Evolutionary conservation across 805 yeast genomes (phyloP), one percentile per base, ranked within the genome.

Genomic region (Cyberlindnera meyerae): DNA sequence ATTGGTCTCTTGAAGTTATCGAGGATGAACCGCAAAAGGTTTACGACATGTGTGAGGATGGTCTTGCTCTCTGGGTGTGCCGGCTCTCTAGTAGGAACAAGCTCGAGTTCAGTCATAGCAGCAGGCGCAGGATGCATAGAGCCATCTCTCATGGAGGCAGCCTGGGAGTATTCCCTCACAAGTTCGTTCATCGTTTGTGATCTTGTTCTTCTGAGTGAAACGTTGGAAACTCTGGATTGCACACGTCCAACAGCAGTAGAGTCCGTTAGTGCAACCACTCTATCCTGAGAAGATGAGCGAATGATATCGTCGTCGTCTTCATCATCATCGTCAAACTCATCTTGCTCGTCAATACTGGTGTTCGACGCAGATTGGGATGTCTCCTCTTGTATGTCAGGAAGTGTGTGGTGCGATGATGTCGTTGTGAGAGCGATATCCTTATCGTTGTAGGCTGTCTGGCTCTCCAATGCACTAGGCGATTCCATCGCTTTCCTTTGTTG

Each of bases 1-100:
- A 79, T 78, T 1, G 97, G 97, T 35, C 86, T 73, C 31, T 67
- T 52, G 47, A 82, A 75, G 55, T 81, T 83, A 40, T 74, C 71
- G 4, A 63, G 16, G 36, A 69, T 57, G 42, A 61, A 66, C 2
- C 49, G 43, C 51, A 57, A 16, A 1, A 49, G 13, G 2, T 20
- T n/a, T 22, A 15, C 37, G 9, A 35, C 17, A 13, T 32, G 26
- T 7, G 21, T n/a, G 15, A 24, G 8, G 40, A 32, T 17, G 6
- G 11, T 16, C n/a, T n/a, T n/a, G n/a, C n/a, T n/a, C n/a, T n/a
- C n/a, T n/a, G n/a, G n/a, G n/a, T n/a, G n/a, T n/a, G 21, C 17
- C 12, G 27, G 11, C 11, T 30, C 17, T 3, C 28, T 9, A n/a
- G 40, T 24, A 20, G 36, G 36, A 4, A 42, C 34, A 5, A 41